A percentile compares a stretch with the other conserved stretches of the same genome.
Evolutionary conservation across 148 eudicot species (phyloP).

Genomic region (Talinum fruticosum): DNA sequence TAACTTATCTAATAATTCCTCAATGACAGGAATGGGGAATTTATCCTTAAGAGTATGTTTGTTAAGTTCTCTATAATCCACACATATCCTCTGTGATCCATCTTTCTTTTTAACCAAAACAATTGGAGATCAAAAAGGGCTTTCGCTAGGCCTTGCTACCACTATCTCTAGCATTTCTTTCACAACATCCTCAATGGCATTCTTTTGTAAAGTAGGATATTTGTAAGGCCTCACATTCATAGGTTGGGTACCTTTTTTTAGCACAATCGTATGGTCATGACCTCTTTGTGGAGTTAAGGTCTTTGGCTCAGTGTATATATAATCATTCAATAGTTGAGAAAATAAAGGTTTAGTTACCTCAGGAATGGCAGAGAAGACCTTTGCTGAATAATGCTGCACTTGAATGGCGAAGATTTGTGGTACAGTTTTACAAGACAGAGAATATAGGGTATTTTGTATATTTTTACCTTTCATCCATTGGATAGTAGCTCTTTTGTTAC

Average conservation of each 20-base stretch:
- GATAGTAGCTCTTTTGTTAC: neutral
- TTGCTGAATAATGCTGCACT: neutral
- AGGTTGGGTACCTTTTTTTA: neutral
- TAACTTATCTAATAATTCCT: neutral
- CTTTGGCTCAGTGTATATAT: neutral
- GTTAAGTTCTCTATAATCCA: neutral
- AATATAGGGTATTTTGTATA: neutral
- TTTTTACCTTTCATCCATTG: neutral
- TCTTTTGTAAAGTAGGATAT: neutral
- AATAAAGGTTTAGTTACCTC: neutral
- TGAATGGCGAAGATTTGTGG: neutral
- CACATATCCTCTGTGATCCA: neutral
- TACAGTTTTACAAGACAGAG: neutral
- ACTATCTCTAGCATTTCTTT: neutral
- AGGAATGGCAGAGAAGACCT: too few relatives aligned
- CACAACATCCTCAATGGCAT: neutral
- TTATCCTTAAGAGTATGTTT: neutral
- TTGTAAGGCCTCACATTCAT: slow-evolving; percentile 1
- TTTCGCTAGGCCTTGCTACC: neutral
- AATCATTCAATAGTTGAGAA: neutral
- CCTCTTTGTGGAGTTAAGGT: neutral
- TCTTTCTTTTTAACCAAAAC: slow-evolving; percentile 5
- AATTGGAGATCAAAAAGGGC: neutral
- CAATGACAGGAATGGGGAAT: neutral
- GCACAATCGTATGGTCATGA: neutral